These are phyloP conservation scores for Chlorella sp. DNA, from an alignment of 139 green algal genomes.

Conservation along the genomic window DNA sequence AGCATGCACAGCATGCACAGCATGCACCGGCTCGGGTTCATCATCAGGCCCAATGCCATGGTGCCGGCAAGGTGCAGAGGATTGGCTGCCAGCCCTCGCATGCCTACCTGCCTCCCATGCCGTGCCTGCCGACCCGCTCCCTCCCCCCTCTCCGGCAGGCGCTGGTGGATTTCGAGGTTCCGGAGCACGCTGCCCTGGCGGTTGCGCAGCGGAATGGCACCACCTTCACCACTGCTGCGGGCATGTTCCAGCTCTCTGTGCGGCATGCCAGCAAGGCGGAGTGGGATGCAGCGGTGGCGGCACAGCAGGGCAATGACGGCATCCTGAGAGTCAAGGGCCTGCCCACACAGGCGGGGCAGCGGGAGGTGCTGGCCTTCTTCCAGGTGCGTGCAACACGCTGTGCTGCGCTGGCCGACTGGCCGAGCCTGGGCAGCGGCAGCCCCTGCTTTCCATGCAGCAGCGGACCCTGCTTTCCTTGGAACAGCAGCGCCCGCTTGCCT, in stretches of 20 bases:
- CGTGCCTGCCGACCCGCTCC: no score
- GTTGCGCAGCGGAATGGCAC: conserved; percentile 51
- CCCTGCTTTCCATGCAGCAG: no score
- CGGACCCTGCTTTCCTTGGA: no score
- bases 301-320: conserved; percentile 52
- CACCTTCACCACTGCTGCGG: conserved; percentile 39
- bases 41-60: no score
- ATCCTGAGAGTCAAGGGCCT: conserved; percentile 80
- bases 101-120: no score
- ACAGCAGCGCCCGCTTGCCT: no score
- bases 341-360: conserved; percentile 69
- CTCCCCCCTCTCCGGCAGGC: conserved; percentile 48
- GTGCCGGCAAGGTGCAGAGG: no score
- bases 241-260: conserved; percentile 42
- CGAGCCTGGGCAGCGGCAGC: no score
- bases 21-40: no score
- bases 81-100: no score
- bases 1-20: background rate
- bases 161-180: conserved; percentile 79
- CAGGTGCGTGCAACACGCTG: background rate
- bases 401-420: no score
- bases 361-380: conserved; percentile 75
- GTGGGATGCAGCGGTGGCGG: conserved; percentile 20
- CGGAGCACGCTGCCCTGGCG: conserved; percentile 64
- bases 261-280: conserved; percentile 19